Evolutionary conservation across 116 monocot species (phyloP).

Genomic region (Cymodocea nodosa): DNA sequence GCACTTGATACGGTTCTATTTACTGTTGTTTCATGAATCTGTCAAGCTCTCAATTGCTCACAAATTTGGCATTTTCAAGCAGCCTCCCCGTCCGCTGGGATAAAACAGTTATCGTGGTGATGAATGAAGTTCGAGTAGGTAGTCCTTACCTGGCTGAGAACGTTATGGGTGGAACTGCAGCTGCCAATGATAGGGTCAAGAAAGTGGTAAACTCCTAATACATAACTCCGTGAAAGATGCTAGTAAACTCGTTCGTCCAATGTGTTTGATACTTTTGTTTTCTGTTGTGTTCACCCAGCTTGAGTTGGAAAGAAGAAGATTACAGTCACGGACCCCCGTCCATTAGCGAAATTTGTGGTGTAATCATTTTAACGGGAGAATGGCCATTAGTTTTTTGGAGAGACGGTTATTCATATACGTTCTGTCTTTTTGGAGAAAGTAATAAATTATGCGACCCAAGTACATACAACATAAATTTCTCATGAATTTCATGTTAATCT

Average conservation of each 20-base stretch:
- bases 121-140: slow-evolving; percentile 78
- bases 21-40: too few relatives aligned
- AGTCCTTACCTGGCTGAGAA: slow-evolving; percentile 80
- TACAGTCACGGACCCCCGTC: slow-evolving; percentile 31
- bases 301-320: slow-evolving; percentile 77
- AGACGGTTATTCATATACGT: too few relatives aligned
- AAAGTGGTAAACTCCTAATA: slow-evolving; percentile 63
- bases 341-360: neutral
- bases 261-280: too few relatives aligned
- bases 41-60: too few relatives aligned
- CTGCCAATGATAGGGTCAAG: slow-evolving; percentile 83
- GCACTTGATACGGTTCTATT: too few relatives aligned
- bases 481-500: neutral
- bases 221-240: neutral
- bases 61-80: neutral
- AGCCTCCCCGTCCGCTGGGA: slow-evolving; percentile 94
- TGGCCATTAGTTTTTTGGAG: too few relatives aligned
- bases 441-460: neutral
- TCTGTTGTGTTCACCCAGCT: slow-evolving; percentile 31
- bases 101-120: slow-evolving; percentile 68
- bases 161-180: slow-evolving; percentile 67
- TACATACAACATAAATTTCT: neutral
- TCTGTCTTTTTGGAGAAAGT: neutral
- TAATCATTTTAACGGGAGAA: too few relatives aligned
- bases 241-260: neutral